Conservation (phyloP, 352 stramenopile genomes). For the Blastocystis sp. region DNA sequence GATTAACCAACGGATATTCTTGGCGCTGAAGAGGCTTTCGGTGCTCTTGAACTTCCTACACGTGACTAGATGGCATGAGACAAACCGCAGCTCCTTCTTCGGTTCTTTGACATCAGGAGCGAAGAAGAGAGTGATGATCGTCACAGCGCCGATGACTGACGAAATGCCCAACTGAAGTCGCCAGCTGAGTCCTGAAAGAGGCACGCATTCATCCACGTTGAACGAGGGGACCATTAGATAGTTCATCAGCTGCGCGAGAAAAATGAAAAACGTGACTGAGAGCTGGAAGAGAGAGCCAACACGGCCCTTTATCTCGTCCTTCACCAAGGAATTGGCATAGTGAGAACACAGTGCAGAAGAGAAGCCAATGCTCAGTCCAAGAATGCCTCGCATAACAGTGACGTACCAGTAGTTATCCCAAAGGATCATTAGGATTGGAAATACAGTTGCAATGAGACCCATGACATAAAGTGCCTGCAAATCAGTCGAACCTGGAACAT, state of each 20-base stretch:
- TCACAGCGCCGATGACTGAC: constrained; percentile 6
- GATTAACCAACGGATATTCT: constrained; percentile 52
- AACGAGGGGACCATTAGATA: constrained; percentile 41
- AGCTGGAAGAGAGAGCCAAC: constrained; percentile 42
- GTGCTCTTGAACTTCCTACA: neutral
- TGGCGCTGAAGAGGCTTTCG: neutral
- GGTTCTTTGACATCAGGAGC: neutral
- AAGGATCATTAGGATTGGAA: constrained; percentile 41
- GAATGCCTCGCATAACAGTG: neutral
- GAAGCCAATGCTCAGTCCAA: constrained; percentile 42
- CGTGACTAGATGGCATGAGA: neutral
- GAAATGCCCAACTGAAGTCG: constrained; percentile 33
- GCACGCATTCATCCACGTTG: neutral
- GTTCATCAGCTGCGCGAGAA: constrained; percentile 22
- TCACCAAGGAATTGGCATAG: constrained; percentile 37
- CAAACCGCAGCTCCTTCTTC: neutral
- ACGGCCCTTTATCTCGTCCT: constrained; percentile 36
- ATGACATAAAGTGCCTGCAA: constrained; percentile 6
- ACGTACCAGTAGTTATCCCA: constrained; percentile 50
- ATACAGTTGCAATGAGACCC: constrained; percentile 14
- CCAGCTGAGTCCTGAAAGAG: constrained; percentile 33
- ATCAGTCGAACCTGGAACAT: neutral
- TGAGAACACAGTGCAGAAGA: constrained; percentile 43
- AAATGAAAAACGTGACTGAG: constrained; percentile 30
- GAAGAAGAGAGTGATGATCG: constrained; percentile 27